Evolutionary conservation across 106 monocot genomes (phyloP), one percentile per base, ranked within the genome.

Genomic region (Dendrobium huoshanense): DNA sequence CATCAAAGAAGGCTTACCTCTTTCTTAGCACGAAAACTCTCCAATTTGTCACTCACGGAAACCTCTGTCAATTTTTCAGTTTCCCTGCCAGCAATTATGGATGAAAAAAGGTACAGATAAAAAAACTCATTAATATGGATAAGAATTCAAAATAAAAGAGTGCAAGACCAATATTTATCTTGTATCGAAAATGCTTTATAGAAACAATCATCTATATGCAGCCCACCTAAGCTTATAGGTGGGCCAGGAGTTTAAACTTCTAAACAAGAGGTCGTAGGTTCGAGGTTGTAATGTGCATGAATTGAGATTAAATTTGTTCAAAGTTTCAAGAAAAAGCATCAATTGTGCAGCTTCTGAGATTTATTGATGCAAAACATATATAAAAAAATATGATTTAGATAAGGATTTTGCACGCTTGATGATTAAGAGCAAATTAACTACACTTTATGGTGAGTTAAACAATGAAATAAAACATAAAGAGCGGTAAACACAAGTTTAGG

Each of bases 41-140:
- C 94, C 37, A 97, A 80, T 87, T 92, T 97, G 85, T 97, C 92
- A 84, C 94, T 94, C n/a, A 97, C 94, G 70, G 94, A 88, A 67
- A 97, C 89, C 81, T 97, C 97, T 37, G 97, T 94, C 78, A 97
- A 86, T 79, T 94, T 92, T 31, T 68, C 18, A 5, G 61, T 80
- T 40, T 85, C 89, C 79, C 83, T 83, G 78, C 43, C 49, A 78
- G 10, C 51, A 45, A 43, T 42, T 42, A 74, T 11, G 44, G 18
- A 74, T 18, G 43, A 74, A 74, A 43, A 74, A 1, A 37, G 41
- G 7, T 9, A 4, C 33, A 2, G 27, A 33, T 13, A 43, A 73
- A 42, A 43, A 20, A 42, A 5, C 51, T 19, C 43, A 43, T 74
- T 74, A 74, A 74, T 11, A 43, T 42, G 74, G n/a, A 73, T 29